Evolutionary conservation across 2,329 filamentous ascomycete species (phyloP).

Genomic region (Fonsecaea pedrosoi): DNA sequence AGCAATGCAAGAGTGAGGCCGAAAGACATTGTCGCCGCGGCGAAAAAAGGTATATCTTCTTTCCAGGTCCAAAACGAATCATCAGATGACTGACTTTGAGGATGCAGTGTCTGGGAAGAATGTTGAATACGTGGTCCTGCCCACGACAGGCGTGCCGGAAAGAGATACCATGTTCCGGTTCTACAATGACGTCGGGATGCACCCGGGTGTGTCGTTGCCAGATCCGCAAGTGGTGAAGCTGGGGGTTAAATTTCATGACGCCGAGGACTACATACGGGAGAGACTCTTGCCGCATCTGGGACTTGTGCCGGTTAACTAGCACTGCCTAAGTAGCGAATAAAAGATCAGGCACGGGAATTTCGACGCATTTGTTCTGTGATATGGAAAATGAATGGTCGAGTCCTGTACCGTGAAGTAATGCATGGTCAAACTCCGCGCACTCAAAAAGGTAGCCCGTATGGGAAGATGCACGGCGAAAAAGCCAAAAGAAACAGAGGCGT

Average conservation of each 20-base stretch:
- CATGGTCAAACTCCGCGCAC: too few relatives aligned
- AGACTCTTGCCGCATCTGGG: constrained; percentile 39
- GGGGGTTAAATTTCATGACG: constrained; percentile 25
- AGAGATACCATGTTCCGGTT: constrained; percentile 38
- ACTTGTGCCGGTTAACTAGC: constrained; percentile 27
- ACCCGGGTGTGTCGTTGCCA: constrained; percentile 30
- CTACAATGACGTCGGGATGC: constrained; percentile 38
- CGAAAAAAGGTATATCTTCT: neutral
- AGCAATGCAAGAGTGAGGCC: constrained; percentile 8
- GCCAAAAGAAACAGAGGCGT: too few relatives aligned
- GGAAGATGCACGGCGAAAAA: too few relatives aligned
- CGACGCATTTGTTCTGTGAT: neutral
- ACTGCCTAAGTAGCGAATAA: neutral
- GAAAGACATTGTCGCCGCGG: neutral
- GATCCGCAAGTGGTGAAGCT: constrained; percentile 34
- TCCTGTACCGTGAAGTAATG: too few relatives aligned
- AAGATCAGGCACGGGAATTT: constrained; percentile 31
- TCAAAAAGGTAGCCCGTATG: too few relatives aligned
- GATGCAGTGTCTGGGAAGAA: constrained; percentile 35
- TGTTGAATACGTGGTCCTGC: constrained; percentile 22
- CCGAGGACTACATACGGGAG: constrained; percentile 22
- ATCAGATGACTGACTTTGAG: neutral
- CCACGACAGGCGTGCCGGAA: constrained; percentile 36
- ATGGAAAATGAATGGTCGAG: neutral
- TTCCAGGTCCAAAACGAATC: neutral